These are phyloP conservation scores for Mycena epipterygia DNA, from an alignment of 768 basidiomycete species.

Conservation along the genomic window DNA sequence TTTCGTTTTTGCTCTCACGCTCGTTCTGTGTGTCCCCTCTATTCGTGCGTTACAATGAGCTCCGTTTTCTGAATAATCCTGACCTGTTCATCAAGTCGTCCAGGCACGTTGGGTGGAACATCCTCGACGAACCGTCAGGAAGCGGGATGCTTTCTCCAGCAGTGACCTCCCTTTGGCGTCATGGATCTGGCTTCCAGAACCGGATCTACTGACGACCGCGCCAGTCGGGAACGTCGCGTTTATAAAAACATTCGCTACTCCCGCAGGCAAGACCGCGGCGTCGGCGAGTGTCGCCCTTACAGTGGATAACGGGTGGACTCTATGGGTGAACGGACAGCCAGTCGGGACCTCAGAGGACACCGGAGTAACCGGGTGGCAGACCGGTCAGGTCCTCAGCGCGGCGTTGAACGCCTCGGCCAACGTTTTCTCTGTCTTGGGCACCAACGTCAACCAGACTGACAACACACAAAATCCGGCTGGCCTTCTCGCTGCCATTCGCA, in stretches of 20 bases:
- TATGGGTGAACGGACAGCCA: slow-evolving; percentile 32
- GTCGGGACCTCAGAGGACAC: slow-evolving; percentile 14
- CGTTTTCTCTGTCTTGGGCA: slow-evolving; percentile 24
- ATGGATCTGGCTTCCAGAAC: slow-evolving; percentile 36
- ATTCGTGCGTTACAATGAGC: background rate
- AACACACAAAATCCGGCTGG: slow-evolving; percentile 21
- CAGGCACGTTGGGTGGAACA: background rate
- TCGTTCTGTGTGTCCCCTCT: background rate
- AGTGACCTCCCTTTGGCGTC: slow-evolving; percentile 18
- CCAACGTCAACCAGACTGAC: background rate
- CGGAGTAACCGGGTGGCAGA: background rate
- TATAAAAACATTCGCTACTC: slow-evolving; percentile 19
- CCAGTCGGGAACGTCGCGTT: slow-evolving; percentile 25
- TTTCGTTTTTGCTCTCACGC: background rate
- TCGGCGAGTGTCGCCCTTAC: slow-evolving; percentile 22
- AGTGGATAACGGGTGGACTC: slow-evolving; percentile 31
- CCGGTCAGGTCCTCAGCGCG: slow-evolving; percentile 6
- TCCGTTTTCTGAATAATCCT: background rate
- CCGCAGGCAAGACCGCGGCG: slow-evolving; percentile 21
- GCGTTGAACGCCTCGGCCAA: slow-evolving; percentile 28
- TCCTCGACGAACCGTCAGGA: background rate
- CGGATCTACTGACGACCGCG: slow-evolving; percentile 14
- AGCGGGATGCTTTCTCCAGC: slow-evolving; percentile 21
- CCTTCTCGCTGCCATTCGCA: slow-evolving; percentile 25
- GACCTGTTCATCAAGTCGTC: background rate